Conservation (phyloP, 176 grass and related monocot species). For the Oryza brachyantha region DNA sequence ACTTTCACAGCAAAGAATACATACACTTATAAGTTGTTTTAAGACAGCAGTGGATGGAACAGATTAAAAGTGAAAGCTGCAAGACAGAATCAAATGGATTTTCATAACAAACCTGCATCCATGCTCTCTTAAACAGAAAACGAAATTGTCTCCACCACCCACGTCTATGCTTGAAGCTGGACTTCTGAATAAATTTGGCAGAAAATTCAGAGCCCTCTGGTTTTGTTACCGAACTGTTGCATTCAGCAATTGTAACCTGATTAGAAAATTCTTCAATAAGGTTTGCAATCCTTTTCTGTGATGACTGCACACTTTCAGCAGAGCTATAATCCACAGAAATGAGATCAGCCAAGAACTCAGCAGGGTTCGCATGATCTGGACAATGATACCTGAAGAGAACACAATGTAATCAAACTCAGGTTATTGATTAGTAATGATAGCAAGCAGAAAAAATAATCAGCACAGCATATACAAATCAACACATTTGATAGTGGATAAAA, state of each 20-base stretch:
- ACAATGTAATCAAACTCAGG: constrained; percentile 20
- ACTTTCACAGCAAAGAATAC: not conserved
- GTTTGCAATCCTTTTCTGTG: constrained; percentile 72
- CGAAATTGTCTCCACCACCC: constrained; percentile 84
- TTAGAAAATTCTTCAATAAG: constrained; percentile 75
- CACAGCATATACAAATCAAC: not conserved
- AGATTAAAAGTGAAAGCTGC: not conserved
- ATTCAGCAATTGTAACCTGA: constrained; percentile 40
- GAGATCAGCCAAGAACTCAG: constrained; percentile 98
- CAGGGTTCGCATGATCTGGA: constrained; percentile 93
- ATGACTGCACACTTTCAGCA: constrained; percentile 64
- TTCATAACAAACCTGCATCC: constrained; percentile 78
- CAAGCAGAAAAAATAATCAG: constrained; percentile 6
- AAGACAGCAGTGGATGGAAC: not conserved
- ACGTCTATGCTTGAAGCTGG: constrained; percentile 41
- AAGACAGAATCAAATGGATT: not conserved
- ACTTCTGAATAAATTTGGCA: constrained; percentile 49
- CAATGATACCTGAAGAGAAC: constrained; percentile 66
- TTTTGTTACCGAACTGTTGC: constrained; percentile 30
- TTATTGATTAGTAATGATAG: constrained; percentile 26
- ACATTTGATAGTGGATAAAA: not conserved
- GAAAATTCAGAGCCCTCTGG: constrained; percentile 30
- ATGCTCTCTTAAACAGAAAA: constrained; percentile 92
- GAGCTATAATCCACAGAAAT: constrained; percentile 94
- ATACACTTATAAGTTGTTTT: not conserved